These are phyloP conservation scores for Streptanthus diversifolius DNA, from an alignment of 345 rosid genomes.

Conservation along the genomic window DNA sequence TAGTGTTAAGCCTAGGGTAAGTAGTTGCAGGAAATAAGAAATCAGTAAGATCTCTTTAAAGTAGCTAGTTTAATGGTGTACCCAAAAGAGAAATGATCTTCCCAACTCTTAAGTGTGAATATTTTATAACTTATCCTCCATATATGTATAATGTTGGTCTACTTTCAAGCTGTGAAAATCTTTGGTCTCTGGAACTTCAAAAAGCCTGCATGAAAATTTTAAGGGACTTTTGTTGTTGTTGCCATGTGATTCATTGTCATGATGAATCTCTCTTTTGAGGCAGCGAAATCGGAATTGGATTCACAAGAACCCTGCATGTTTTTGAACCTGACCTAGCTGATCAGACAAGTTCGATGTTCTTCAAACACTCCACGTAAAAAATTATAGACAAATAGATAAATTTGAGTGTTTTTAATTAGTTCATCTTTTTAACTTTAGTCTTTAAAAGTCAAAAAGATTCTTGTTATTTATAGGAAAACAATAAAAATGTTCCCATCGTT, in stretches of 20 bases:
- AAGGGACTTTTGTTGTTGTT: not conserved
- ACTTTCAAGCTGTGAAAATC: conserved; percentile 22
- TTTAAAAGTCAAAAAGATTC: conserved; percentile 6
- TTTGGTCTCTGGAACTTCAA: conserved; percentile 17
- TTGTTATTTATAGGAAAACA: conserved; percentile 16
- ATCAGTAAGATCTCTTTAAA: conserved; percentile 19
- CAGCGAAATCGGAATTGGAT: conserved; percentile 10
- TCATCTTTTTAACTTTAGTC: conserved; percentile 1
- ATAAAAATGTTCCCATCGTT: conserved; percentile 28
- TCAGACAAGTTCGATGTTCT: not conserved
- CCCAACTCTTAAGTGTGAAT: conserved; percentile 32
- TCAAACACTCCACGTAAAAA: not conserved
- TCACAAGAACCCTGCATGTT: not conserved
- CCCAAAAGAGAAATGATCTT: not conserved
- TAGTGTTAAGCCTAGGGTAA: conserved; percentile 26
- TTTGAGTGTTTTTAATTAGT: not conserved
- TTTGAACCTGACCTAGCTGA: conserved; percentile 3
- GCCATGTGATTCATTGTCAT: conserved; percentile 26
- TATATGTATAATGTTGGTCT: conserved; percentile 3
- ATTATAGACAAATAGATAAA: not conserved
- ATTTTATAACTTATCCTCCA: conserved; percentile 12
- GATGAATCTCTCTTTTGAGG: conserved; percentile 21
- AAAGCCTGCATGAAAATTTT: not conserved
- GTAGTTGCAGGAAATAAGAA: conserved; percentile 26
- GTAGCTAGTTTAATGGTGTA: conserved; percentile 29